These are phyloP conservation scores for Chaetomium strumarium DNA, from an alignment of 2,329 filamentous ascomycete genomes.

Conservation along the genomic window DNA sequence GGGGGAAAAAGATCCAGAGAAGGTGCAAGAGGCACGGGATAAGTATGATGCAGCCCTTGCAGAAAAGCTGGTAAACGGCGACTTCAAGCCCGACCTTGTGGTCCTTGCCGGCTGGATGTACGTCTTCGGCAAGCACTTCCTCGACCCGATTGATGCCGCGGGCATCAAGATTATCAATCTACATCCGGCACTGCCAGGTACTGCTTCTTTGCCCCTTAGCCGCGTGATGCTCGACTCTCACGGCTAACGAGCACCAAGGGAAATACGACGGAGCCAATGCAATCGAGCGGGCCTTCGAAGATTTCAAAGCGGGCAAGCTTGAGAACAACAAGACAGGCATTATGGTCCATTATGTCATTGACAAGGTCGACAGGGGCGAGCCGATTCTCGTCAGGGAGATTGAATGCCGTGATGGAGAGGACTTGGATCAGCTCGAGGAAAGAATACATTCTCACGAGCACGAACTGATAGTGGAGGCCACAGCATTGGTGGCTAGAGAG, in stretches of 20 bases:
- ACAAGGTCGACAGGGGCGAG: conserved; percentile 72
- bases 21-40: conserved; percentile 52
- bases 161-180: conserved; percentile 72
- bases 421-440: conserved; percentile 59
- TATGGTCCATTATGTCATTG: conserved; percentile 83
- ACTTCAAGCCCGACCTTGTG: conserved; percentile 62
- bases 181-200: conserved; percentile 66
- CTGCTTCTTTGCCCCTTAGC: conserved; percentile 22
- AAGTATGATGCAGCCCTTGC: conserved; percentile 74
- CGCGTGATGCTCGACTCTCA: background rate
- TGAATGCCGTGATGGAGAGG: conserved; percentile 56
- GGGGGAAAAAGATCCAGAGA: conserved; percentile 53
- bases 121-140: conserved; percentile 64
- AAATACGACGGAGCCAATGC: conserved; percentile 72
- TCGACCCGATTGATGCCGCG: conserved; percentile 58
- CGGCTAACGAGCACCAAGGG: conserved; percentile 34
- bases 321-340: conserved; percentile 69
- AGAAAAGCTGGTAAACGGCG: conserved; percentile 49
- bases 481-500: conserved; percentile 42
- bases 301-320: conserved; percentile 59
- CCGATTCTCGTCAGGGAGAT: conserved; percentile 69
- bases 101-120: conserved; percentile 88
- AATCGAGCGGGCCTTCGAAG: conserved; percentile 71
- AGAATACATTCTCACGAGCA: conserved; percentile 75
- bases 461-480: conserved; percentile 70